Evolutionary conservation across 2,329 filamentous ascomycete species (phyloP), one percentile per base, ranked within the genome.

Genomic region (Phaeosphaeriaceae sp.): DNA sequence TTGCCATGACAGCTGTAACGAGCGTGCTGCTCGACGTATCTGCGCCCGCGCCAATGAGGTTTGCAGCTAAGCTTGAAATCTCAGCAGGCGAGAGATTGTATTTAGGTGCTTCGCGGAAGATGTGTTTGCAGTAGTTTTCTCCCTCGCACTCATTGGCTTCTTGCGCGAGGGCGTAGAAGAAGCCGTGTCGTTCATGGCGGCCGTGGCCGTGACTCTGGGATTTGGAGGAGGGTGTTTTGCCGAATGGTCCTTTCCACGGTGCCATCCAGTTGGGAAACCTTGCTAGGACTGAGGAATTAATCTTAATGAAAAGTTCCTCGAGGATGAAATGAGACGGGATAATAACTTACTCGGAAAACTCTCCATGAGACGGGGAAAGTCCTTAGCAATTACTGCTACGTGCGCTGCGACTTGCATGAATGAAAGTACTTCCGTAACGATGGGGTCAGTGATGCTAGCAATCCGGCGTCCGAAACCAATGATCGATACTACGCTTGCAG

Each of bases 331-430:
- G 36, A 40, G 15, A n/a, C 7, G 17, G 36, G 7, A n/a, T 40
- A n/a, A n/a, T 40, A 20, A 45, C 65, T 55, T 52, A 69, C 65
- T 71, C 1, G 84, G 83, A 55, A 85, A 85, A 0, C 83, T 85
- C 68, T 85, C 84, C 73, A 85, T 80, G 25, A 86, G 71, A 81
- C 85, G 85, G 4, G 85, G 84, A 59, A 86, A 86, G 0, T 73
- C 80, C 67, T 84, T 84, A 25, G 76, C 86, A 1, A 71, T 71
- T 1, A 77, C 75, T 33, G 76, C 76, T 6, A 86, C 74, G 55
- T 85, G 84, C 1, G 84, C 84, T 0, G 85, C 84, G 53, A 83
- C 78, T 57, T 87, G 82, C 79, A 87, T 83, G 40, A 84, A 75
- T 1, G 83, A 80, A 57, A 87, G 83, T 20, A 84, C 84, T 67